Evolutionary conservation across 257 asterid genomes (phyloP), one percentile per base, ranked within the genome.

Genomic region (Fraxinus americana): DNA sequence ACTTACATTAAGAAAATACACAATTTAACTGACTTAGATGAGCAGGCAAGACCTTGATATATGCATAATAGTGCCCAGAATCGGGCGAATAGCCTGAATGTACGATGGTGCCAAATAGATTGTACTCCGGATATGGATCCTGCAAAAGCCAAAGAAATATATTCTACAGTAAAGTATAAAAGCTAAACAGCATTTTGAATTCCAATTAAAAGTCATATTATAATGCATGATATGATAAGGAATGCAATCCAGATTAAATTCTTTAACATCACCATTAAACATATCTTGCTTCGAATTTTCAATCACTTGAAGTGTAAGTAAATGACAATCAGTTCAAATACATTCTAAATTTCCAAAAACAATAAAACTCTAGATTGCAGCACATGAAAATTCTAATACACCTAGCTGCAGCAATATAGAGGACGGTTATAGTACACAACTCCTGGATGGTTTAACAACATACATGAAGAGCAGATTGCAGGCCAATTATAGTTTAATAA

Each of bases 51-150:
- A 95, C 99, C 99, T 96, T 96, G 83, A 96, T 91, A 82, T 93
- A 96, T 78, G 99, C 97, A 88, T 93, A 96, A 85, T 96, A 96
- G 83, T 96, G 99, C 80, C 99, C 99, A 79, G 98, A 92, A 89
- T 93, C 97, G 36, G 97, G 96, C 72, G 99, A 92, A 87, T 83
- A 84, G 78, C 99, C 99, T 78, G 99, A 93, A 84, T 96, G 99
- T 59, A 96, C 97, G 82, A 96, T 93, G 41, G 97, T 90, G 76
- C 97, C 99, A 85, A 87, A 96, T 77, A 96, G 98, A 75, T 82
- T 89, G 81, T 96, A 96, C 81, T 93, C 98, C 1, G 97, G 99
- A 65, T 88, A 87, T 65, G 74, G 88, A 86, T 93, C 98, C 99
- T 96, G 91, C 86, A 86, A 75, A 30, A 83, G 65, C 54, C 70